Evolutionary conservation across 108 stramenopile species (phyloP), one percentile per base, ranked within the genome.

Genomic region (Chaetoceros tenuissimus): DNA sequence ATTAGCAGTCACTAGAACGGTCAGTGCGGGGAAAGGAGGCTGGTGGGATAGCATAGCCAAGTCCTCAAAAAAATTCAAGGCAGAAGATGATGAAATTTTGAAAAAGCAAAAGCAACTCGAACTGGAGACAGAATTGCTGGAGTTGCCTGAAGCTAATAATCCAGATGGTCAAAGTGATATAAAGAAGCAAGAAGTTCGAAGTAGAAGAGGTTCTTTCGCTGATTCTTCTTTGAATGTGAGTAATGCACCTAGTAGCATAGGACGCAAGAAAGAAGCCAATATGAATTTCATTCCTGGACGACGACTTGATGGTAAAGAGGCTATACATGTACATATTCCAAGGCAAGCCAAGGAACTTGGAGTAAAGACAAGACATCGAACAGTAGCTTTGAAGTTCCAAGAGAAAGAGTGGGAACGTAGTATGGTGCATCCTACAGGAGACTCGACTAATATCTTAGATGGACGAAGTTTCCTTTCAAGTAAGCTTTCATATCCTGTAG

Each of bases 21-120:
- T 24, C 28, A 64, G 20, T 31, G 49, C 48, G 22, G 61, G 28
- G 51, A 72, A 74, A 28, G 69, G 69, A 25, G 45, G 78, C 31
- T 89, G 88, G 88, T 89, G 88, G 88, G 88, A 89, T 24, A 81
- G 79, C 45, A 71, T 82, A 55, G 63, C 83, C 44, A 54, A 50
- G 21, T 57, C 60, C 49, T 70, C 60, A 28, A 61, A 68, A 60
- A 43, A 59, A 21, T 73, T 72, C 55, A 67, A 67, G 48, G 66
- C 71, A 27, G 71, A 55, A 31, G 67, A 55, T 7, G 63, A 65
- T 62, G 64, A 67, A 46, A 63, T 64, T 63, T 48, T 50, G 23
- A 47, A 59, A 55, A 26, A 61, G 48, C 57, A 62, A 48, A 51
- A 66, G 62, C 31, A 46, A 29, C 34, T 67, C 29, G 74, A 74